A percentile compares a stretch with the other conserved stretches of the same genome.
These are phyloP conservation scores for Fusarium anguioides DNA, from an alignment of 2,329 filamentous ascomycete genomes.

Conservation along the genomic window DNA sequence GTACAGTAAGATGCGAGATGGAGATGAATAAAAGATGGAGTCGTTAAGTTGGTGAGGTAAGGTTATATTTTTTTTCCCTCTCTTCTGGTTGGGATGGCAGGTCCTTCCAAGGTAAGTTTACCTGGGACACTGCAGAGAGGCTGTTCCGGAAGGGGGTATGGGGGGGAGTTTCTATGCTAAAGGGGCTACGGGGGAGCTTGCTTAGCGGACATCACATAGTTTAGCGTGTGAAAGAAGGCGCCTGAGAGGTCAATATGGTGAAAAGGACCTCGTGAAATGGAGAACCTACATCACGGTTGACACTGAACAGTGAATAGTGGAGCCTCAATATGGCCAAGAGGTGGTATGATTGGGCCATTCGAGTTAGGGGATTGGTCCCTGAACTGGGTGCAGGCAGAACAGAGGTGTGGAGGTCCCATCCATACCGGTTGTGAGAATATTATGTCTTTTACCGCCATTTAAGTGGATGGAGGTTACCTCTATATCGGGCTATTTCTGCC, in stretches of 20 bases:
- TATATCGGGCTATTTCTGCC: constrained; percentile 1
- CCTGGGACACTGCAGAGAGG: constrained; percentile 25
- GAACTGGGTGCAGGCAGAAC: constrained; percentile 26
- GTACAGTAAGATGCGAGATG: constrained; percentile 39
- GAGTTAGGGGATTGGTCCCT: constrained; percentile 33
- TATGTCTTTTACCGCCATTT: constrained; percentile 39
- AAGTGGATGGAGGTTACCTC: constrained; percentile 24
- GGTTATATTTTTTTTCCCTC: constrained; percentile 26
- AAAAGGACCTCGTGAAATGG: constrained; percentile 24
- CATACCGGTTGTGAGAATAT: constrained; percentile 12
- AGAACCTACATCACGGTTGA: constrained; percentile 7
- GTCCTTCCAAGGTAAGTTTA: constrained; percentile 5
- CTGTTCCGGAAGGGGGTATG: constrained; percentile 34
- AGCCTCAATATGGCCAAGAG: not conserved
- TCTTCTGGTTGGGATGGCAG: not conserved
- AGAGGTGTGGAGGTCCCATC: constrained; percentile 23
- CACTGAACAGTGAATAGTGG: constrained; percentile 17
- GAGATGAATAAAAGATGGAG: constrained; percentile 43
- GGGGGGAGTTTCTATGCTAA: constrained; percentile 13
- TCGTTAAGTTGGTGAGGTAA: constrained; percentile 39
- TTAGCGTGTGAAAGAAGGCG: constrained; percentile 20
- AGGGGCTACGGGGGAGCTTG: constrained; percentile 6
- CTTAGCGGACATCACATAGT: constrained; percentile 16
- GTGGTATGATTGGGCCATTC: constrained; percentile 23
- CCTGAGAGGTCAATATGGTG: constrained; percentile 34